These are phyloP conservation scores for Penicillium crystallinum DNA, from an alignment of 495 filamentous ascomycete species.

Conservation along the genomic window DNA sequence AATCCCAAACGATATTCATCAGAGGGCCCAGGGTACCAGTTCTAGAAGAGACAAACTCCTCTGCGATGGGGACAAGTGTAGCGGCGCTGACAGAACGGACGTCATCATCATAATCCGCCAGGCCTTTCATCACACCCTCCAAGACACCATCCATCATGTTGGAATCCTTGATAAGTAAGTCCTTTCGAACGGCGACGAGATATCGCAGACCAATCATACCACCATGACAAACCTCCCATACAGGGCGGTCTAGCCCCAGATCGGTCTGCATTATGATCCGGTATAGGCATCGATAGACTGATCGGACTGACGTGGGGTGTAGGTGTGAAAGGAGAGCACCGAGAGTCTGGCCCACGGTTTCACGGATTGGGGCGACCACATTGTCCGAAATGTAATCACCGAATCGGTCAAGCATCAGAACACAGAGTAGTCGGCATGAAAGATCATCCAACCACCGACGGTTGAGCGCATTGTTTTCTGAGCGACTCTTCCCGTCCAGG, in stretches of 20 bases:
- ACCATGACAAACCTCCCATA: constrained; percentile 95
- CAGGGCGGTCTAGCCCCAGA: constrained; percentile 58
- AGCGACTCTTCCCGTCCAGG: constrained; percentile 57
- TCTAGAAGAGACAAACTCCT: constrained; percentile 83
- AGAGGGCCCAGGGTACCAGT: constrained; percentile 68
- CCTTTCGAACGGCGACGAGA: constrained; percentile 88
- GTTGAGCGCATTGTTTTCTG: constrained; percentile 75
- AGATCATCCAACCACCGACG: constrained; percentile 86
- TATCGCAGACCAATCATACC: constrained; percentile 96
- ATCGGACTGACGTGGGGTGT: constrained; percentile 65
- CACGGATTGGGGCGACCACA: constrained; percentile 90
- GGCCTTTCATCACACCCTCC: constrained; percentile 86
- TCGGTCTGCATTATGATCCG: constrained; percentile 90
- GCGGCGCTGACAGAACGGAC: constrained; percentile 95
- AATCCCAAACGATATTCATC: constrained; percentile 95
- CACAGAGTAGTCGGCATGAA: constrained; percentile 84
- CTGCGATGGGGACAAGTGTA: constrained; percentile 89
- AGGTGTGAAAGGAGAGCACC: constrained; percentile 83
- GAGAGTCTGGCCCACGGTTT: constrained; percentile 93
- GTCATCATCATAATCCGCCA: constrained; percentile 88
- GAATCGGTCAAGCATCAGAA: constrained; percentile 95
- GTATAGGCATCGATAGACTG: constrained; percentile 74
- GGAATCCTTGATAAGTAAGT: constrained; percentile 75
- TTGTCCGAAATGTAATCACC: constrained; percentile 97
- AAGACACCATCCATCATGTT: constrained; percentile 91